Base-by-base conservation (phyloP, 257 asterid species). In the Solanum chiquidenum region DNA sequence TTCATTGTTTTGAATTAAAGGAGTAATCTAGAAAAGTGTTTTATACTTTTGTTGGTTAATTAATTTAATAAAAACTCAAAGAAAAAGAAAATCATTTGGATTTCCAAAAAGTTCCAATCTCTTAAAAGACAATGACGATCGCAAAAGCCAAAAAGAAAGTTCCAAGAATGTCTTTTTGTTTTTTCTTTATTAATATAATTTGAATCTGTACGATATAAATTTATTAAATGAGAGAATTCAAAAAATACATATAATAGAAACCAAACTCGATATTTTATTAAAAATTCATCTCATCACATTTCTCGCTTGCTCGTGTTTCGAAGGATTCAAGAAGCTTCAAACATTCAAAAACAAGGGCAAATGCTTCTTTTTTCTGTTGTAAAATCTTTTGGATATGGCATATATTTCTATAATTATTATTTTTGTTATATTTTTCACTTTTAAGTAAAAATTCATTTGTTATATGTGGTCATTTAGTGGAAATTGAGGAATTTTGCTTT, bases 221-320 rank as follows among this genome's bases (percentile, higher is more conserved):
- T 68, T 68, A 25, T 25, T 27, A 68, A 68, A n/a, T 27, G 3
- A 9, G 16, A 64, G 8, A 4, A 62, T 21, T 23, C 6, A 62
- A 23, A 2, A 49, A 55, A 7, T 4, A 3, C 1, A 21, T 9
- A 23, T 1, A 9, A 0, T 1, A 62, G 2, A 23, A 0, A 4
- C 2, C 12, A 1, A 62, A 23, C 6, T 23, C 2, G 0, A 62
- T 0, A 23, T 0, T 23, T 62, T 23, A n/a, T n/a, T n/a, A n/a
- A n/a, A 64, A n/a, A 25, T 12, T 27, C 2, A 25, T 66, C 2
- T 25, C 9, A 66, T 14, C 10, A 0, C 7, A 27, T 27, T 66
- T 69, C 2, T 69, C 9, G 1, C 1, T 27, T 68, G 37, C 16
- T 27, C 3, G 52, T 46, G 18, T 40, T 10, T 33, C 3, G 5